Evolutionary conservation across 2,329 filamentous ascomycete genomes (phyloP).

Genomic region (Microsporum audouinii): DNA sequence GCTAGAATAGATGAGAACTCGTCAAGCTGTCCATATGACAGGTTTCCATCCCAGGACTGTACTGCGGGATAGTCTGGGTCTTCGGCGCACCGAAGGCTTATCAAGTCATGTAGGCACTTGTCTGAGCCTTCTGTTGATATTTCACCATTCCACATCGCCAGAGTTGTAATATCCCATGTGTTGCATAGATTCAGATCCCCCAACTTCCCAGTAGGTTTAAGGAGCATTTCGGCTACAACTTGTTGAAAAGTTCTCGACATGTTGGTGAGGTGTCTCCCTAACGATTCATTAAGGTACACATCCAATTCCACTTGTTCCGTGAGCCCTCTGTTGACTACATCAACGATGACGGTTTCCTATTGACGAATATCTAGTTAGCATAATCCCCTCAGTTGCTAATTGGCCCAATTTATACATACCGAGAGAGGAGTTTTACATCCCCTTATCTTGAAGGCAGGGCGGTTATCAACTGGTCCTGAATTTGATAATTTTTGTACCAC

Average conservation of each 20-base stretch:
- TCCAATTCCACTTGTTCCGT: not conserved
- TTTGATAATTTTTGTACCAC: not conserved
- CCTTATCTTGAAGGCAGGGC: not conserved
- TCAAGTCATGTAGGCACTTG: not conserved
- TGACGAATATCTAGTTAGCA: not conserved
- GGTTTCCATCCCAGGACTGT: constrained; percentile 16
- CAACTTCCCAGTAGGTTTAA: not conserved
- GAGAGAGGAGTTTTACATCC: not conserved
- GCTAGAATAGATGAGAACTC: constrained; percentile 14
- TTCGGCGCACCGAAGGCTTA: not conserved
- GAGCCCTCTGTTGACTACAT: not conserved
- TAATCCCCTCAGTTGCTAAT: not conserved
- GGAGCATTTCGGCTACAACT: constrained; percentile 3
- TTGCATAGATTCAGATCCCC: not conserved
- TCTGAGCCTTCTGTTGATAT: not conserved
- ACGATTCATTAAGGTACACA: not conserved
- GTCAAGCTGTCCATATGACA: constrained; percentile 13
- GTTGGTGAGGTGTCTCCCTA: not conserved
- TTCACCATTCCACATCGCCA: not conserved
- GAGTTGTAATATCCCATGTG: not conserved
- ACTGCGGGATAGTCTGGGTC: constrained; percentile 11
- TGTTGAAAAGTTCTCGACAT: constrained; percentile 3
- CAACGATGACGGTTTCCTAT: not conserved
- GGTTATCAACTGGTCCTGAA: not conserved
- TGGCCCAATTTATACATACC: not conserved